A percentile compares a stretch with the other conserved stretches of the same genome.
These are phyloP conservation scores for Diplodia scrobiculata DNA, from an alignment of 2,329 filamentous ascomycete species.

Conservation along the genomic window DNA sequence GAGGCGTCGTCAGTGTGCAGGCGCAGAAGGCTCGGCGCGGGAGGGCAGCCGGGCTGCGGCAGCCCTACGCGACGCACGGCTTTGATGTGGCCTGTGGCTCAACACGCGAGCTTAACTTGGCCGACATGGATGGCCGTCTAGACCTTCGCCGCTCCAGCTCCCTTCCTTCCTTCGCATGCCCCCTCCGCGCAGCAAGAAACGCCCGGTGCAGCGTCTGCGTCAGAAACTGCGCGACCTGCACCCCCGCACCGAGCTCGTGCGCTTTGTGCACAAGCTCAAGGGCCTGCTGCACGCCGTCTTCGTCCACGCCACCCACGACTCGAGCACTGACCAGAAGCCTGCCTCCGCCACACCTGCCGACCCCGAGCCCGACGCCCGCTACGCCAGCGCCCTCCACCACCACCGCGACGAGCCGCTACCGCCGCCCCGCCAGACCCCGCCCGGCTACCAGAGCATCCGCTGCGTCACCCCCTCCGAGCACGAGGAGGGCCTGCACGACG, in stretches of 20 bases:
- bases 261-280: constrained; percentile 28
- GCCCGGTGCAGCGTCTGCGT: constrained; percentile 28
- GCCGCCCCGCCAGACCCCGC: constrained; percentile 25
- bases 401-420: constrained; percentile 10
- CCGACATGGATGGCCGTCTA: constrained; percentile 9
- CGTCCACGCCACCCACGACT: constrained; percentile 11
- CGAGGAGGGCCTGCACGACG: constrained; percentile 29
- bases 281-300: constrained; percentile 26
- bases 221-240: constrained; percentile 29
- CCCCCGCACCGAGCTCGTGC: constrained; percentile 22
- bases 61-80: constrained; percentile 13
- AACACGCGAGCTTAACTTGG: constrained; percentile 23
- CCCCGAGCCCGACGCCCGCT: constrained; percentile 8
- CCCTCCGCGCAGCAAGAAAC: constrained; percentile 8
- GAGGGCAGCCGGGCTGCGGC: neutral
- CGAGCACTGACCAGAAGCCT: constrained; percentile 21
- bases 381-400: neutral
- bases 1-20: constrained; percentile 11
- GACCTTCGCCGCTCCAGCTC: constrained; percentile 12
- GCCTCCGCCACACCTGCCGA: constrained; percentile 13
- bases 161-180: constrained; percentile 24
- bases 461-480: constrained; percentile 26
- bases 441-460: constrained; percentile 30
- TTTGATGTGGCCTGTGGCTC: constrained; percentile 25
- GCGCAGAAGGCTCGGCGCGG: constrained; percentile 23